These are phyloP conservation scores for Helianthus tuberosus DNA, from an alignment of 129 eudicot species.

Conservation along the genomic window DNA sequence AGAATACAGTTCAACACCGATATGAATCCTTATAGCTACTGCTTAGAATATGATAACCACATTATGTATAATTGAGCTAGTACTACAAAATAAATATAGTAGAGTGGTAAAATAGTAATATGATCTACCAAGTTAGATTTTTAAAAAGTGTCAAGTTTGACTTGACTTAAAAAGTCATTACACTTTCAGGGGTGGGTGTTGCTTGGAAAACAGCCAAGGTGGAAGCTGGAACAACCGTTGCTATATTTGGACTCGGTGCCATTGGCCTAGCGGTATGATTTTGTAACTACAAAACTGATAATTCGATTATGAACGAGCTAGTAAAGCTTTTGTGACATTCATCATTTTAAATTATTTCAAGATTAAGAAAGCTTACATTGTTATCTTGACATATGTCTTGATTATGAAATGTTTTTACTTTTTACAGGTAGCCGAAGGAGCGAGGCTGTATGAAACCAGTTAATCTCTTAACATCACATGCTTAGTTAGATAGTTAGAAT, in stretches of 20 bases:
- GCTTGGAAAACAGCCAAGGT: constrained; percentile 87
- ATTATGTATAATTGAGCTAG: not conserved
- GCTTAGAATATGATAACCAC: too few species aligned
- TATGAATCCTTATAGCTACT: too few species aligned
- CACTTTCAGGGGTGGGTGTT: constrained; percentile 84
- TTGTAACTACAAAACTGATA: not conserved
- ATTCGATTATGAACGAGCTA: not conserved
- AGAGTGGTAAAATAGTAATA: not conserved
- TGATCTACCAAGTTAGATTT: not conserved
- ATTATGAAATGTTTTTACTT: too few species aligned
- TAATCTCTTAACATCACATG: too few species aligned
- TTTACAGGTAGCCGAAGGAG: too few species aligned
- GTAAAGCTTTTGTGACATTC: not conserved
- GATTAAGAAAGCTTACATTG: not conserved
- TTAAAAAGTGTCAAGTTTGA: not conserved
- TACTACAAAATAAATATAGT: not conserved
- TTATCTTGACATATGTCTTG: constrained; percentile 4
- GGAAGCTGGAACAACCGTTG: constrained; percentile 84
- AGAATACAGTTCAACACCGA: too few species aligned
- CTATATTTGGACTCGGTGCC: constrained; percentile 82
- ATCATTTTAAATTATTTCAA: not conserved
- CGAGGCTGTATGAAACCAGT: too few species aligned
- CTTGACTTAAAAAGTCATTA: not conserved
- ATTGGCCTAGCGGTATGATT: constrained; percentile 83
- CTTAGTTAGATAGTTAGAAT: too few species aligned